Percentiles rank a stretch among this genome's conserved stretches.
Conservation (phyloP, 768 basidiomycete species). For the Coprinopsis cinerea region DNA sequence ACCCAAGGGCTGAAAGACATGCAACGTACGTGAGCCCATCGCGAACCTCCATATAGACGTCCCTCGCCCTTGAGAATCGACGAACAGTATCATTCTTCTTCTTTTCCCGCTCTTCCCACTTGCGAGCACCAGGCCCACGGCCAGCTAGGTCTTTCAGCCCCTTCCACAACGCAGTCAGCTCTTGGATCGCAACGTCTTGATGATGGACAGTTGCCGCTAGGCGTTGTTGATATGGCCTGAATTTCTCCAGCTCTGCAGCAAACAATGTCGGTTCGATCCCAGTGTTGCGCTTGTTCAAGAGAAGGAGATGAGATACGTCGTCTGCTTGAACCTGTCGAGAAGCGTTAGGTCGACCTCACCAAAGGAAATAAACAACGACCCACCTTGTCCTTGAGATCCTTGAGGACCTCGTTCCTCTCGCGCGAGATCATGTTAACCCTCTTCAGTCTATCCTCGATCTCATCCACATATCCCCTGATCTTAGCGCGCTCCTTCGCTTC, state of each 20-base stretch:
- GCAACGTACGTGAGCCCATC: conserved; percentile 73
- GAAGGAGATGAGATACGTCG: conserved; percentile 91
- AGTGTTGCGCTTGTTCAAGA: conserved; percentile 83
- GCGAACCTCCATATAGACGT: conserved; percentile 81
- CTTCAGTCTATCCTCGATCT: conserved; percentile 75
- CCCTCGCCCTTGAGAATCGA: conserved; percentile 69
- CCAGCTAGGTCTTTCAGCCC: conserved; percentile 66
- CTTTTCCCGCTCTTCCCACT: conserved; percentile 80
- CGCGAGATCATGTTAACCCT: conserved; percentile 76
- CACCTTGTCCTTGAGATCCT: conserved; percentile 96
- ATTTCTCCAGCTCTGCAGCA: conserved; percentile 92
- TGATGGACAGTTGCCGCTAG: conserved; percentile 72
- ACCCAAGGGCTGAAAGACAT: neutral
- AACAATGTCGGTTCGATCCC: conserved; percentile 85
- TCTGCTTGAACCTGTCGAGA: conserved; percentile 77
- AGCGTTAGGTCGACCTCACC: neutral
- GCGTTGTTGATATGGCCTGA: conserved; percentile 84
- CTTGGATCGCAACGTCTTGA: conserved; percentile 68
- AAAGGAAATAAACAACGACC: neutral
- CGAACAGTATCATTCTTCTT: conserved; percentile 69
- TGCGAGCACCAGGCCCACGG: conserved; percentile 68
- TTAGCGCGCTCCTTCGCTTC: conserved; percentile 64
- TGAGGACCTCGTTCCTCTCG: conserved; percentile 82
- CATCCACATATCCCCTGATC: conserved; percentile 58
- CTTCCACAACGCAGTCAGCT: conserved; percentile 71